phyloP scores from a whole-genome alignment of 768 basidiomycete species.

The Pleurotus pulmonarius region DNA sequence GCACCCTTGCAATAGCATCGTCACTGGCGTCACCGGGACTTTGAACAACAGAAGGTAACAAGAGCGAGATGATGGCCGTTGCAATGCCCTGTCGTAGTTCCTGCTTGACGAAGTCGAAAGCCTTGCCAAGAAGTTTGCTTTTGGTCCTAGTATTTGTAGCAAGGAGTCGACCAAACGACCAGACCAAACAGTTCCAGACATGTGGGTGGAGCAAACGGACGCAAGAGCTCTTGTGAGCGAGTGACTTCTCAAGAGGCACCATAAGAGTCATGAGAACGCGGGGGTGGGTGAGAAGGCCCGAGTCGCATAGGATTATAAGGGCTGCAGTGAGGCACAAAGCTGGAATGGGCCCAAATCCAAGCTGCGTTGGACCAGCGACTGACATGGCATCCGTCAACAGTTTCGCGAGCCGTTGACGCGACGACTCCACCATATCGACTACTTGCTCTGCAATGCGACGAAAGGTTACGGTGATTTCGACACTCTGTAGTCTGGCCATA shows the following conservation, averaged over 20 bases:
- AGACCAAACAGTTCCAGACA: conserved; percentile 53
- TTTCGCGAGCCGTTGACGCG: conserved; percentile 16
- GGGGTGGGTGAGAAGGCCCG: conserved; percentile 36
- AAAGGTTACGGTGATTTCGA: conserved; percentile 13
- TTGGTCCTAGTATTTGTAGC: conserved; percentile 6
- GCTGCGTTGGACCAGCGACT: conserved; percentile 14
- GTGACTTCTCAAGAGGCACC: conserved; percentile 26
- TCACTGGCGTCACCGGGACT: conserved; percentile 8
- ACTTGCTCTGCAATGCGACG: conserved; percentile 21
- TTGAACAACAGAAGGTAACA: conserved; percentile 25
- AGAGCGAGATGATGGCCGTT: conserved; percentile 30
- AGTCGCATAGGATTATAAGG: conserved; percentile 44
- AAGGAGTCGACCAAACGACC: conserved; percentile 47
- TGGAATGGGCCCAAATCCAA: conserved; percentile 35
- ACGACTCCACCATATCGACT: conserved; percentile 11
- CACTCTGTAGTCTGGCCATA: conserved; percentile 28
- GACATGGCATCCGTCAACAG: conserved; percentile 25
- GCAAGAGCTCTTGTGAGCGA: conserved; percentile 25
- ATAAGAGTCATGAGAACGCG: conserved; percentile 34
- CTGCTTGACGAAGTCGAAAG: conserved; percentile 42
- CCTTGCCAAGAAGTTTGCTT: conserved; percentile 14
- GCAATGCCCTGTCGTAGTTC: conserved; percentile 44
- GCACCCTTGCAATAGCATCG: conserved; percentile 26
- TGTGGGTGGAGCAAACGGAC: conserved; percentile 37
- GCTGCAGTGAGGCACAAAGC: conserved; percentile 39